These are phyloP conservation scores for Cytospora schulzeri DNA, from an alignment of 2,329 filamentous ascomycete genomes.

Conservation along the genomic window DNA sequence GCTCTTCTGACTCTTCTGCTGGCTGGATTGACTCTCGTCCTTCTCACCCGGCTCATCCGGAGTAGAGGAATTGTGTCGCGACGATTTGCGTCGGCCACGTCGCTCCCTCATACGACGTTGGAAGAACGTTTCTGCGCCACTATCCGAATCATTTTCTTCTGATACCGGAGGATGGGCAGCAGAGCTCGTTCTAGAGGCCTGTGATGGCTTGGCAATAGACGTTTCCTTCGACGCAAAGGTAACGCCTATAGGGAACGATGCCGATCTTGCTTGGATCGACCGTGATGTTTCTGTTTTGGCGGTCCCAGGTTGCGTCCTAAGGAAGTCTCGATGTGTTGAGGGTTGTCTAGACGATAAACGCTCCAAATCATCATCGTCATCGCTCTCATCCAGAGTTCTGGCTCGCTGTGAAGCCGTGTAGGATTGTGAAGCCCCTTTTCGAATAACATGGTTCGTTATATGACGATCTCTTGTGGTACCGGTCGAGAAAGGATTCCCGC, in stretches of 20 bases:
- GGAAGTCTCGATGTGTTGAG: background rate
- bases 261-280: background rate
- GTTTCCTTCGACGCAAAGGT: background rate
- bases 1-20: background rate
- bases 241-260: background rate
- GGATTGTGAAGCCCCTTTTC: background rate
- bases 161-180: background rate
- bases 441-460: background rate
- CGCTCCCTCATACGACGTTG: constrained; percentile 19
- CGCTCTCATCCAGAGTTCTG: background rate
- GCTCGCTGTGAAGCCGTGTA: background rate
- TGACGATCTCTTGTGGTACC: background rate
- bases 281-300: background rate
- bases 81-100: background rate
- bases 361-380: background rate
- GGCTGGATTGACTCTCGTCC: background rate
- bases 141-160: constrained; percentile 13
- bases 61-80: background rate
- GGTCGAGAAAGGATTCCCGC: background rate
- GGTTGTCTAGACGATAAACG: background rate
- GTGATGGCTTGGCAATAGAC: background rate
- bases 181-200: background rate
- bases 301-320: background rate
- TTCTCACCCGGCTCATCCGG: background rate
- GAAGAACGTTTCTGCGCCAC: constrained; percentile 21